Evolutionary conservation across 208 protist genomes (phyloP).

Genomic region (Leishmania gerbilli): DNA sequence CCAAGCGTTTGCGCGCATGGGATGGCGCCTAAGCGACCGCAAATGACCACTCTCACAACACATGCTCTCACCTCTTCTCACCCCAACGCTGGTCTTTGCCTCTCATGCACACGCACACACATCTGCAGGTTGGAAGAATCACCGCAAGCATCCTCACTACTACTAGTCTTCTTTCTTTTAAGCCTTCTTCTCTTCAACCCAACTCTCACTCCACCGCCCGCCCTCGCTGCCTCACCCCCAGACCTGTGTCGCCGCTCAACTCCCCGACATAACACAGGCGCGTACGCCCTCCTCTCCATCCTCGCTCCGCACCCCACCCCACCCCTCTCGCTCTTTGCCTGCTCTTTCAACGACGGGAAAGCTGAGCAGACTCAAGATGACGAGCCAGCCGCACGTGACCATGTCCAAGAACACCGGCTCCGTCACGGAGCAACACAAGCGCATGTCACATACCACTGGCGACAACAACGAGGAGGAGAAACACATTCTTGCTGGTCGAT

Average conservation of each 20-base stretch:
- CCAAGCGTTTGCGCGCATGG: background rate
- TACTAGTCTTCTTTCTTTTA: background rate
- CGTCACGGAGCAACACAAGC: slow-evolving; percentile 19
- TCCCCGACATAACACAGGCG: background rate
- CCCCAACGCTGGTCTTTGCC: background rate
- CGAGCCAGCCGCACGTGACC: slow-evolving; percentile 4
- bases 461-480: slow-evolving; percentile 19
- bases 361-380: slow-evolving; percentile 5
- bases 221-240: background rate
- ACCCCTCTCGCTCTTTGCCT: background rate
- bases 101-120: background rate
- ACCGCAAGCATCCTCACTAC: background rate
- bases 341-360: too few relatives aligned
- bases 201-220: background rate
- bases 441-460: background rate
- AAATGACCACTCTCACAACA: background rate
- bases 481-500: slow-evolving; percentile 29
- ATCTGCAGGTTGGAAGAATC: background rate
- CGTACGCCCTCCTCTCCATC: background rate
- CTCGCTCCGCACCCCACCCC: background rate
- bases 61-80: background rate
- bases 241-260: background rate
- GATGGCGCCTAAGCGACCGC: background rate
- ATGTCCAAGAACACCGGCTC: slow-evolving; percentile 1
- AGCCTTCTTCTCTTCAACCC: background rate